phyloP scores from a whole-genome alignment of 345 rosid species.

The Brassica cretica region DNA sequence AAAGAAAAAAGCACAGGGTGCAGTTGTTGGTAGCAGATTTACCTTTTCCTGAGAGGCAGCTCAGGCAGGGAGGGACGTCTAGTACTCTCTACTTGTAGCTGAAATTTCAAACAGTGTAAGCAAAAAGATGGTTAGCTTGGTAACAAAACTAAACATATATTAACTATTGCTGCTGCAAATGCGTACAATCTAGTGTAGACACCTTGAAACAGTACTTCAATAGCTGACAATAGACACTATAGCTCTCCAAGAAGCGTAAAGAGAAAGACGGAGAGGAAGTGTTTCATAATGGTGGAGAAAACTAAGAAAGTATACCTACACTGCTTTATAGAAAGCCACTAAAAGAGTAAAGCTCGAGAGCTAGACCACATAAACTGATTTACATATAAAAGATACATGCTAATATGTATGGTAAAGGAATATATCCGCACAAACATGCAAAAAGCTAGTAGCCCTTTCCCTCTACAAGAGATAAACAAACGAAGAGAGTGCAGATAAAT shows the following conservation, averaged over 20 bases:
- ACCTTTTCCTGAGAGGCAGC: constrained; percentile 54
- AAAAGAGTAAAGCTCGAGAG: not conserved
- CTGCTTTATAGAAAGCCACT: not conserved
- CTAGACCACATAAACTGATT: not conserved
- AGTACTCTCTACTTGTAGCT: constrained; percentile 47
- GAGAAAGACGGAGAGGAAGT: not conserved
- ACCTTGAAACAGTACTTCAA: constrained; percentile 1
- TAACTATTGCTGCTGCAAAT: too few species aligned
- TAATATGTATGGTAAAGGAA: not conserved
- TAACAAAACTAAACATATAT: constrained; percentile 7
- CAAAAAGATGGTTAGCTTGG: constrained; percentile 21
- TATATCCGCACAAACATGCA: not conserved
- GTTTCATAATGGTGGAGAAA: not conserved
- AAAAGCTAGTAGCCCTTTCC: not conserved
- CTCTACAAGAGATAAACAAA: not conserved
- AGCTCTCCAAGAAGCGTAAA: not conserved
- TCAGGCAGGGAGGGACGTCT: constrained; percentile 13
- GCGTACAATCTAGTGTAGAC: not conserved
- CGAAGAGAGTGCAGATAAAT: too few species aligned
- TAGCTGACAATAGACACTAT: not conserved
- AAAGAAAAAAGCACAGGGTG: not conserved
- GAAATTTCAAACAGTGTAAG: constrained; percentile 27
- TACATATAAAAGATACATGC: not conserved
- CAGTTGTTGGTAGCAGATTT: constrained; percentile 14
- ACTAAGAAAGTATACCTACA: not conserved